Evolutionary conservation across 148 eudicot species (phyloP).

Genomic region (Beta vulgaris): DNA sequence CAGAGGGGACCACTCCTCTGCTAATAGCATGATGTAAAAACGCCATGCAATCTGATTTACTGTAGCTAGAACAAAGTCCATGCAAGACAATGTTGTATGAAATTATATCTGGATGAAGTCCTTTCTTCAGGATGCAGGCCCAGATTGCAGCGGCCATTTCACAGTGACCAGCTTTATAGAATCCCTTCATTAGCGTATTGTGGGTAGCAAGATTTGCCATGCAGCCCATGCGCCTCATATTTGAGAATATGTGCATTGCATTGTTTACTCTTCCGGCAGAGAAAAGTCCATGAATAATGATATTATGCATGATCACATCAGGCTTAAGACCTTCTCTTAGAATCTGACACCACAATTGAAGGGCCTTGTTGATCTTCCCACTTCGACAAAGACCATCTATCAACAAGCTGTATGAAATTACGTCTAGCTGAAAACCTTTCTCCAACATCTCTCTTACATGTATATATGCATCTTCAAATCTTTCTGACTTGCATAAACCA

Average conservation of each 20-base stretch:
- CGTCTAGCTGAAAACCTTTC: slow-evolving; percentile 58
- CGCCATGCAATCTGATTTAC: slow-evolving; percentile 45
- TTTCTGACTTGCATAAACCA: slow-evolving; percentile 69
- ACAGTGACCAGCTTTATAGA: slow-evolving; percentile 57
- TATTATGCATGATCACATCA: slow-evolving; percentile 81
- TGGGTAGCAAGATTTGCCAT: slow-evolving; percentile 76
- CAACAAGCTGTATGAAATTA: slow-evolving; percentile 67
- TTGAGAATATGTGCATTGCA: slow-evolving; percentile 54
- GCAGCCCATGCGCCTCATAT: slow-evolving; percentile 48
- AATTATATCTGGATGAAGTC: slow-evolving; percentile 71
- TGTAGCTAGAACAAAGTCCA: slow-evolving; percentile 73
- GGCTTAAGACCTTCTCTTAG: slow-evolving; percentile 58
- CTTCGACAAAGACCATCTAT: slow-evolving; percentile 68
- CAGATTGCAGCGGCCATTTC: slow-evolving; percentile 62
- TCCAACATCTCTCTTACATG: slow-evolving; percentile 77
- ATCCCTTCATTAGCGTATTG: slow-evolving; percentile 87
- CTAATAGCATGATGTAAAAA: slow-evolving; percentile 62
- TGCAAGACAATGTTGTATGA: slow-evolving; percentile 79
- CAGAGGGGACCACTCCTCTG: slow-evolving; percentile 53
- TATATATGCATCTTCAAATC: slow-evolving; percentile 60
- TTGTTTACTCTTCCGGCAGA: slow-evolving; percentile 55
- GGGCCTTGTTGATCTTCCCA: slow-evolving; percentile 59
- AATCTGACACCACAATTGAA: slow-evolving; percentile 61
- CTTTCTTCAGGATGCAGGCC: slow-evolving; percentile 57
- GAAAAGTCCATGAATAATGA: slow-evolving; percentile 81